Base-by-base conservation (phyloP, 331 rosid genomes). In the Malus hybrid region DNA sequence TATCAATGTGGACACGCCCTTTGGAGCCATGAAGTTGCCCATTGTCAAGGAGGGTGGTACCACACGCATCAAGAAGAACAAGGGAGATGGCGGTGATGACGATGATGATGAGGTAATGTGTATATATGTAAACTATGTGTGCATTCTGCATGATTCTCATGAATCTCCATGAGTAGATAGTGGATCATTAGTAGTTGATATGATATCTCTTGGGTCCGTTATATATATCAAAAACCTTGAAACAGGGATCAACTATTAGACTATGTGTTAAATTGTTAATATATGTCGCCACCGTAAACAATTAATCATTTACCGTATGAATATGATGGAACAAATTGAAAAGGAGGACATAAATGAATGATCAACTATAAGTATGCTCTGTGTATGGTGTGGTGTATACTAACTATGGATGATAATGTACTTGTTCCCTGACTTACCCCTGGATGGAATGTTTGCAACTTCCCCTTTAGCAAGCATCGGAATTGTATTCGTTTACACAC, bases 1-100 rank as follows among this genome's bases (percentile, higher is more conserved):
- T 76, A 78, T 95, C 58, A 66, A 89, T 84, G 96, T 88, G 44
- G 97, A 95, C 77, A 95, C 97, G 16, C 99, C 99, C 56, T 95
- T 92, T 56, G 97, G 99, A 71, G 77, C 87, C 71, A 92, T 92
- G 98, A 90, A 95, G 75, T 75, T 95, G 79, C 99, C 99, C 66
- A 87, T 95, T 71, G 80, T 82, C 89, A 95, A 86, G 83, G 96
- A 88, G 80, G 97, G 97, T 10, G 98, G 99, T 48, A 95, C 97
- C 22, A 95, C 99, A 29, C 87, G 88, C 77, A 88, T 92, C 61
- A 92, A 90, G 92, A 92, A 95, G 85, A 87, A 76, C 63, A 88
- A 79, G 83, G 90, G 84, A 77, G 98, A 86, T 60, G 83, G 94
- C 0, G 96, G 71, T 3, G 88, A 89, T 0, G 85, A 86, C 0